These are phyloP conservation scores for Naegleria fowleri DNA, from an alignment of 208 protist species.

Conservation along the genomic window DNA sequence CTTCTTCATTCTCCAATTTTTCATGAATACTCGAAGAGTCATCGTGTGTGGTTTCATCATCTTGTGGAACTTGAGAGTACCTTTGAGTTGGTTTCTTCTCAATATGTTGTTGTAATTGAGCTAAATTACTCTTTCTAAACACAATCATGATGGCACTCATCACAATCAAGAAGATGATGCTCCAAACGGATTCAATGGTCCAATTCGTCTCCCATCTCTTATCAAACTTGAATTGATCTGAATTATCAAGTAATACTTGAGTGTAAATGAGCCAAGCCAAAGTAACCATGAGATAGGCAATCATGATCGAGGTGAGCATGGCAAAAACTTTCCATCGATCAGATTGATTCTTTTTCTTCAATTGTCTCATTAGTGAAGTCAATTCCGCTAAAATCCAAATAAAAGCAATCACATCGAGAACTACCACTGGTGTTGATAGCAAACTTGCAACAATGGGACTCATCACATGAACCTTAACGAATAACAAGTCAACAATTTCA, in stretches of 20 bases:
- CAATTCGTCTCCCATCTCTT: background rate
- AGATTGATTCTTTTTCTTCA: background rate
- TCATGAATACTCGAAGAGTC: background rate
- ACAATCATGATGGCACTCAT: background rate
- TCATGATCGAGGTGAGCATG: background rate
- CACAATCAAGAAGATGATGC: background rate
- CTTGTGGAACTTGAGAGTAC: background rate
- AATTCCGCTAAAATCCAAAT: background rate
- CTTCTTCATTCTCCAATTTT: background rate
- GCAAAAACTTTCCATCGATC: background rate
- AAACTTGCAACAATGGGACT: background rate
- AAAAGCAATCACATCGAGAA: background rate
- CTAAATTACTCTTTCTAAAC: background rate
- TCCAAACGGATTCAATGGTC: background rate
- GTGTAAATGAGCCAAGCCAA: background rate
- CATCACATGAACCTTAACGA: background rate
- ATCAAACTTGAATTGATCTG: background rate
- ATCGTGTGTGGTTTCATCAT: background rate
- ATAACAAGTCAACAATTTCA: background rate
- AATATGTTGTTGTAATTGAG: background rate
- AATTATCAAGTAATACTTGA: background rate
- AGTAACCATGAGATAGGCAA: background rate
- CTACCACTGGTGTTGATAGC: background rate
- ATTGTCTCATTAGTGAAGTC: background rate
- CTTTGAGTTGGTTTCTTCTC: background rate